Conservation (phyloP, 495 filamentous ascomycete genomes). For the Hypomontagnella submonticulosa region DNA sequence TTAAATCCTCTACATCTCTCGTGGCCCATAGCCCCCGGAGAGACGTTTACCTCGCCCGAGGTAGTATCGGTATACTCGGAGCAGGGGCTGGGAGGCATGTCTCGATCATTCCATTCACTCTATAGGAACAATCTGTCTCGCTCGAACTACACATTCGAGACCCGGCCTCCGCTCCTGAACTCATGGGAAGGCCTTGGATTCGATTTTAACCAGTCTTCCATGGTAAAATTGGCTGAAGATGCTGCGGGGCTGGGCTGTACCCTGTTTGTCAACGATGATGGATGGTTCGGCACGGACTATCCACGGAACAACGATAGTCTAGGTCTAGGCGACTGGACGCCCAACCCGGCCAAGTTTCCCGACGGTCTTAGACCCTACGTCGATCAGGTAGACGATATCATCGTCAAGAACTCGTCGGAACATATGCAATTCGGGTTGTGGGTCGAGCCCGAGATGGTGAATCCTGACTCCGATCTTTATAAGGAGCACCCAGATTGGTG, state of each 20-base stretch:
- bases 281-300: conserved; percentile 67
- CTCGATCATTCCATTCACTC: conserved; percentile 61
- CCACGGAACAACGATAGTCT: conserved; percentile 60
- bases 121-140: conserved; percentile 66
- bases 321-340: conserved; percentile 66
- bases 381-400: conserved; percentile 56
- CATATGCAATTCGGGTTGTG: conserved; percentile 65
- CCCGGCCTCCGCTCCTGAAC: conserved; percentile 64
- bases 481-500: conserved; percentile 65
- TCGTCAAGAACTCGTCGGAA: conserved; percentile 52
- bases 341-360: conserved; percentile 64
- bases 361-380: conserved; percentile 60
- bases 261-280: conserved; percentile 67
- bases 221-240: conserved; percentile 60
- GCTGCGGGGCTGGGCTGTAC: conserved; percentile 62
- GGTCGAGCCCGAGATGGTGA: conserved; percentile 71
- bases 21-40: conserved; percentile 57
- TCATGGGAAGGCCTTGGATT: conserved; percentile 68
- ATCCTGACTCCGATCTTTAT: conserved; percentile 64
- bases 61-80: conserved; percentile 64
- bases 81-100: conserved; percentile 65
- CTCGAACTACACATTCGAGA: conserved; percentile 60
- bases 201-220: conserved; percentile 59
- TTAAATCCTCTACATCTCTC: conserved; percentile 64
- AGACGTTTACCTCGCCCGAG: conserved; percentile 63